These are phyloP conservation scores for Phalaenopsis hybrid DNA, from an alignment of 116 monocot species.

Conservation along the genomic window DNA sequence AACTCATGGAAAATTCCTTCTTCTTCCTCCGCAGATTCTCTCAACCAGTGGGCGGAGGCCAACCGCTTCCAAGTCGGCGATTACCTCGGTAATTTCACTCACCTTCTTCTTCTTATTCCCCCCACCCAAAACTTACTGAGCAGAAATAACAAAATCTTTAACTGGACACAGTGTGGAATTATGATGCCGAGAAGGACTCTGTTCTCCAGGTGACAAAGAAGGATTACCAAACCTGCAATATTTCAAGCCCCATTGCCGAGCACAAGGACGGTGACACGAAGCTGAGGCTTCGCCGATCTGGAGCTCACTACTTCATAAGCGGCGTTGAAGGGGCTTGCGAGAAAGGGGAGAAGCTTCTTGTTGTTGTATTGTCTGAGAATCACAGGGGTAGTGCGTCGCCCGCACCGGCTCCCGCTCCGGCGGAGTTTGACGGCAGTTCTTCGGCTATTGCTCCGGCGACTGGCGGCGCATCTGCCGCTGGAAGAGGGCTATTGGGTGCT, in stretches of 20 bases:
- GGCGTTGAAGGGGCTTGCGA: conserved; percentile 44
- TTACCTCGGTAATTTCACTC: conserved; percentile 45
- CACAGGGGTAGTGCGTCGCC: conserved; percentile 17
- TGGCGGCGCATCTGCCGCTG: not conserved
- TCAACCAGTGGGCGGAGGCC: conserved; percentile 28
- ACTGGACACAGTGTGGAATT: conserved; percentile 49
- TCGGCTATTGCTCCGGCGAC: conserved; percentile 34
- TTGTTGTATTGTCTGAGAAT: conserved; percentile 52
- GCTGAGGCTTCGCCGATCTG: conserved; percentile 36
- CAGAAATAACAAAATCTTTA: not conserved
- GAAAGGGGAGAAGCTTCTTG: conserved; percentile 59
- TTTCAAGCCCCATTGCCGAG: conserved; percentile 26
- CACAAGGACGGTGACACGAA: conserved; percentile 28
- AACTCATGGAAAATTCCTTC: conserved; percentile 21
- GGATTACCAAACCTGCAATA: conserved; percentile 60
- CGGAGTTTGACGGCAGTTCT: conserved; percentile 13
- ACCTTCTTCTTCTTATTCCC: not conserved
- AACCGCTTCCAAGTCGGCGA: conserved; percentile 46
- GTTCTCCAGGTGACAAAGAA: conserved; percentile 63
- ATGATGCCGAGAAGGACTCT: conserved; percentile 41
- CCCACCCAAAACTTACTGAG: not conserved
- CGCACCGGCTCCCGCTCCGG: conserved; percentile 9
- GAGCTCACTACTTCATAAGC: conserved; percentile 64
- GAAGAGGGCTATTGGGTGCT: not conserved
- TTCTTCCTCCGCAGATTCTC: conserved; percentile 13